phyloP scores from a whole-genome alignment of 75 land plant species.

The Pseudotsuga menziesii region DNA sequence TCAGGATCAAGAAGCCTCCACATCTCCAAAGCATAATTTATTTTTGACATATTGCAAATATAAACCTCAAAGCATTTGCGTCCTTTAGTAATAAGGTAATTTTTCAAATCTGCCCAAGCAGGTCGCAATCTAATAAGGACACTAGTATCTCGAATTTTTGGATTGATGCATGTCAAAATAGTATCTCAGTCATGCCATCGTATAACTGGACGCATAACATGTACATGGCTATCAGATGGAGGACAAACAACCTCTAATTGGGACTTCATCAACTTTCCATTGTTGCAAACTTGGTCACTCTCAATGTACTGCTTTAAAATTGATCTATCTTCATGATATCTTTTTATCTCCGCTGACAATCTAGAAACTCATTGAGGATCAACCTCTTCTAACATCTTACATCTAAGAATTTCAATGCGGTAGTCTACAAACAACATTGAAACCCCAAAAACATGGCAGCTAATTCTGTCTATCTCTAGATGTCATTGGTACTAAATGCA shows the following conservation, averaged over 20 bases:
- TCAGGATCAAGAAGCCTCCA: slow-evolving; percentile 99
- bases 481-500: too few relatives aligned
- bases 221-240: slow-evolving; percentile 52
- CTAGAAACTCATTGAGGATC: too few relatives aligned
- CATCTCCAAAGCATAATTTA: slow-evolving; percentile 95
- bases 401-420: too few relatives aligned
- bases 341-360: slow-evolving; percentile 66
- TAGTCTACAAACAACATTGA: too few relatives aligned
- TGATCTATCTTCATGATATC: slow-evolving; percentile 76
- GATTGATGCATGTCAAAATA: slow-evolving; percentile 94
- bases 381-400: too few relatives aligned
- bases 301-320: slow-evolving; percentile 80
- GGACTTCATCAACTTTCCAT: slow-evolving; percentile 56
- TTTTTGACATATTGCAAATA: slow-evolving; percentile 96
- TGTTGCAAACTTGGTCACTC: slow-evolving; percentile 77
- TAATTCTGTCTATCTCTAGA: too few relatives aligned
- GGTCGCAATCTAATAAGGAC: slow-evolving; percentile 91
- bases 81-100: slow-evolving; percentile 81
- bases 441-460: too few relatives aligned
- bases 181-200: too few relatives aligned
- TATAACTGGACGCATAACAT: slow-evolving; percentile 75
- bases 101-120: slow-evolving; percentile 87
- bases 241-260: slow-evolving; percentile 80
- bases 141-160: slow-evolving; percentile 90
- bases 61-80: slow-evolving; percentile 97